Conservation (phyloP, 768 basidiomycete genomes). For the Suillus subluteus region DNA sequence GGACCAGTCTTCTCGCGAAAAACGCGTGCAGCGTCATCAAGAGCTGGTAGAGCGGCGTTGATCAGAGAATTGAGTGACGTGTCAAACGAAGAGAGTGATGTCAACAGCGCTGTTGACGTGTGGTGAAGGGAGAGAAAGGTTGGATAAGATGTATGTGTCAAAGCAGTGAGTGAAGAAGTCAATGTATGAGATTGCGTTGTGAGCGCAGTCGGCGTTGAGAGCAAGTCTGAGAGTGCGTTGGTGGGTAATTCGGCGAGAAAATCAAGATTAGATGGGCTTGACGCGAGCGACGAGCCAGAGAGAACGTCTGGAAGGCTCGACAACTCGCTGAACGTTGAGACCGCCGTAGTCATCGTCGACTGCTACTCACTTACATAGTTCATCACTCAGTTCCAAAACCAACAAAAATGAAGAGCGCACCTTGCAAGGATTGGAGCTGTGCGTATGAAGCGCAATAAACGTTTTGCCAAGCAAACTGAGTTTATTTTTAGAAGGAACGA, state of each 20-base stretch:
- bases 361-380: not conserved
- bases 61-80: conserved; percentile 73
- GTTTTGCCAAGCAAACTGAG: not conserved
- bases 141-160: conserved; percentile 90
- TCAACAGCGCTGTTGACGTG: conserved; percentile 72
- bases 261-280: conserved; percentile 27
- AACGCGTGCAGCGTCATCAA: conserved; percentile 71
- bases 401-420: not conserved
- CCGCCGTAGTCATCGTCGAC: conserved; percentile 23
- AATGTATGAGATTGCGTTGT: conserved; percentile 86
- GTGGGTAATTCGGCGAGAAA: conserved; percentile 73
- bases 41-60: conserved; percentile 65
- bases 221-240: conserved; percentile 68
- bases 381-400: not conserved
- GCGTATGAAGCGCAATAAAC: not conserved
- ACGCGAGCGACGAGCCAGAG: conserved; percentile 17
- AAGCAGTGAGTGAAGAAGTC: conserved; percentile 85
- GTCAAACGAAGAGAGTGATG: conserved; percentile 75
- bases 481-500: not conserved
- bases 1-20: conserved; percentile 76
- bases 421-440: not conserved
- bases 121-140: conserved; percentile 89
- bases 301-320: conserved; percentile 32
- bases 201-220: conserved; percentile 73
- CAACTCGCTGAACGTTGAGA: conserved; percentile 20